Base-by-base conservation (phyloP, 2,329 filamentous ascomycete species). In the Cephalotrichum gorgonifer region DNA sequence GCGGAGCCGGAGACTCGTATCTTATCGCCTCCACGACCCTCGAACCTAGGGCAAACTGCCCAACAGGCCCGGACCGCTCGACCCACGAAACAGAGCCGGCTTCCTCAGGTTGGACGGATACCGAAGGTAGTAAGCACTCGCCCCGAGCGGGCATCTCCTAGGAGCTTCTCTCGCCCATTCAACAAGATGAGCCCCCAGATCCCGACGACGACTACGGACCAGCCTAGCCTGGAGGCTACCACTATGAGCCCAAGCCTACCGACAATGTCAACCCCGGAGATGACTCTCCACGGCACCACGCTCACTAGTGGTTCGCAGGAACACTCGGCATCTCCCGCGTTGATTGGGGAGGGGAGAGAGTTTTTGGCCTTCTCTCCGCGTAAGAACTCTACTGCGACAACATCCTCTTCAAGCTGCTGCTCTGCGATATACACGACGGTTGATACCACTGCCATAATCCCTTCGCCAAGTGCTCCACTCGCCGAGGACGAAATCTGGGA, bases 401-500 rank as follows among this genome's bases (percentile, higher is more conserved):
- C 62, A 43, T 71, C 68, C 2, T 81, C 78, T 4, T 84, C 86
- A 1, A 86, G 80, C 58, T 30, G 46, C 26, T 87, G 79, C 56
- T 88, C 85, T 2, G 80, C 78, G 1, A 64, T 75, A 14, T 68
- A 74, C 46, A 80, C 76, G 49, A 81, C 76, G 54, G 73, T 74
- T 12, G 76, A 76, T 6, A 79, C 82, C 3, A 86, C 81, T 15
- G 83, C 86, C 6, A 67, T 88, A 2, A 70, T 86, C 22, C 85
- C 85, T 1, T 68, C 71, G 3, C 72, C 78, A 2, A 72, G 71
- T 42, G 79, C 81, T 4, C 82, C 79, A 0, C 74, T 83, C 4
- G 79, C 71, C 1, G 86, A 94, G 55, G 91, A 96, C 57, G 91
- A 96, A 60, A 77, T 95, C 2, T 97, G 91, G 91, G 83, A 90